phyloP scores from a whole-genome alignment of 129 eudicot genomes.

The Flaveria brownii region DNA sequence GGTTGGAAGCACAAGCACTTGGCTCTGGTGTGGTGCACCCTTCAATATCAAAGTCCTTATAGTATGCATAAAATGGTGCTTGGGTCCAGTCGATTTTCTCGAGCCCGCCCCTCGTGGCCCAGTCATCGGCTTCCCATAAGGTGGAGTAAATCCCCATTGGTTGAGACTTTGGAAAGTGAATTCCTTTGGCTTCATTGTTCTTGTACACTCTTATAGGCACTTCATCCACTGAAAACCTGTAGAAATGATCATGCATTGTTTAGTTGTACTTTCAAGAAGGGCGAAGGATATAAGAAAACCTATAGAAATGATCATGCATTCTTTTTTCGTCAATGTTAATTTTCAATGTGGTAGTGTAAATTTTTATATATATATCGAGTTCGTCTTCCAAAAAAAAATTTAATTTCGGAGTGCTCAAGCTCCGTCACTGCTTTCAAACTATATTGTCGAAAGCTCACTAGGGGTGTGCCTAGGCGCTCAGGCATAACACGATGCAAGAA shows the following conservation, averaged over 20 bases:
- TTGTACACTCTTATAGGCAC: constrained; percentile 21
- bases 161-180: constrained; percentile 7
- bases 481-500: no score
- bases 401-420: no score
- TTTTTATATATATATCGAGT: no score
- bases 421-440: no score
- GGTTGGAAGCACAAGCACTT: constrained; percentile 19
- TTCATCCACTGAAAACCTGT: constrained; percentile 14
- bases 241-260: not conserved
- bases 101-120: constrained; percentile 19
- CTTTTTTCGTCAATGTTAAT: no score
- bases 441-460: no score
- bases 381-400: no score
- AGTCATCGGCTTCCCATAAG: constrained; percentile 19
- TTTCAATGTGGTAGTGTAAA: no score
- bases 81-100: constrained; percentile 1
- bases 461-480: no score
- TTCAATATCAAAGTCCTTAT: constrained; percentile 17
- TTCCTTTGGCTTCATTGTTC: constrained; percentile 6
- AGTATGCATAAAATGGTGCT: constrained; percentile 15
- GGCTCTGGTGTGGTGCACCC: constrained; percentile 15
- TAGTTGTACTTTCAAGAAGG: not conserved
- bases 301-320: no score
- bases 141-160: constrained; percentile 12
- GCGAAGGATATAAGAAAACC: no score